Percentiles rank a stretch among this genome's conserved stretches.
Conservation (phyloP, 2,329 filamentous ascomycete genomes). For the Colletotrichum cordylinicola region DNA sequence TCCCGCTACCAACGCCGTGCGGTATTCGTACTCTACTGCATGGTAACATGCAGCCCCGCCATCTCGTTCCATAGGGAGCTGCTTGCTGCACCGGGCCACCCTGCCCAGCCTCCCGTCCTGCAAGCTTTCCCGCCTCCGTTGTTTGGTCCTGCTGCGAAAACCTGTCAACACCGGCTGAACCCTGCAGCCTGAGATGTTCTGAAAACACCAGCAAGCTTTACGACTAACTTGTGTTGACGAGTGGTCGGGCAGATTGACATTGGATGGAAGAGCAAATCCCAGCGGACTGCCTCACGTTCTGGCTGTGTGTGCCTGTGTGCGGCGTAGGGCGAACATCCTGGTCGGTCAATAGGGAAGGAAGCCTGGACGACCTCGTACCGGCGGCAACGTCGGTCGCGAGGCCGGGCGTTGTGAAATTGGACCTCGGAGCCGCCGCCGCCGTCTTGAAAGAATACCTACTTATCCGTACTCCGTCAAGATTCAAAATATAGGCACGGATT, state of each 20-base stretch:
- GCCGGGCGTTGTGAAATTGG: neutral
- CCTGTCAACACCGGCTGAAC: neutral
- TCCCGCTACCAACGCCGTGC: neutral
- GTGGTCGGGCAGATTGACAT: neutral
- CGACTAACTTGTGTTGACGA: neutral
- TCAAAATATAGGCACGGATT: neutral
- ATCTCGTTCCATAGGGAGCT: neutral
- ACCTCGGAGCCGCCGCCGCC: conserved; percentile 8
- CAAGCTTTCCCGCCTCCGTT: neutral
- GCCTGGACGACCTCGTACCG: conserved; percentile 1
- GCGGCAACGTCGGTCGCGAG: conserved; percentile 12
- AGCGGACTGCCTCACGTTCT: neutral
- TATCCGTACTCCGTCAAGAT: neutral
- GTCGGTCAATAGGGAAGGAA: neutral
- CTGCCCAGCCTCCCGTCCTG: conserved; percentile 7
- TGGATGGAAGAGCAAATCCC: neutral
- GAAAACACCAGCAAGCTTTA: neutral
- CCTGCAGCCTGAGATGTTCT: neutral
- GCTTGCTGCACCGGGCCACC: neutral
- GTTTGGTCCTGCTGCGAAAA: neutral
- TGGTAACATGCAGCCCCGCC: neutral
- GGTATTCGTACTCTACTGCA: neutral
- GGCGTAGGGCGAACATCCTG: neutral
- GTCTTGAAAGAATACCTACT: neutral
- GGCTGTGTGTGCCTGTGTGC: neutral